A percentile compares a stretch with the other conserved stretches of the same genome.
Conservation (phyloP, 2,329 filamentous ascomycete species). For the Pseudohalonectria lignicola region DNA sequence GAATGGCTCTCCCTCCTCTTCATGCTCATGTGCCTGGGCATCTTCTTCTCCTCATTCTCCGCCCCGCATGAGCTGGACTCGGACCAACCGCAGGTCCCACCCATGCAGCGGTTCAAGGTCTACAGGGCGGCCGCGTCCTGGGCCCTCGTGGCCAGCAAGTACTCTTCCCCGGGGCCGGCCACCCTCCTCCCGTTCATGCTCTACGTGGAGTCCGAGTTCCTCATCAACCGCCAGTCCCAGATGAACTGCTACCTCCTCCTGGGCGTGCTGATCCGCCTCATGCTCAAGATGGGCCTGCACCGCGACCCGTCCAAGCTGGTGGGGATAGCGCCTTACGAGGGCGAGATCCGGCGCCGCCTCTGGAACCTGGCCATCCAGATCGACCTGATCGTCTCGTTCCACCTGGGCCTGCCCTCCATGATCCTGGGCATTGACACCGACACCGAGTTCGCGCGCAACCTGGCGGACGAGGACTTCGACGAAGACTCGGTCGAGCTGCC, state of each 20-base stretch:
- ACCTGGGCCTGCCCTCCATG: slow-evolving; percentile 58
- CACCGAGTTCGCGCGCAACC: slow-evolving; percentile 47
- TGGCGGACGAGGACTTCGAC: slow-evolving; percentile 55
- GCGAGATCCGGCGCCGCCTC: slow-evolving; percentile 40
- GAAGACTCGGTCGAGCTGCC: slow-evolving; percentile 44
- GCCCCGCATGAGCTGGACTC: slow-evolving; percentile 30
- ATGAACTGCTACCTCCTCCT: slow-evolving; percentile 43
- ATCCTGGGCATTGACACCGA: slow-evolving; percentile 53
- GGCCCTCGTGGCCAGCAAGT: slow-evolving; percentile 38
- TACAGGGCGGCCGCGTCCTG: slow-evolving; percentile 40
- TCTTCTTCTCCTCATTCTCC: slow-evolving; percentile 31
- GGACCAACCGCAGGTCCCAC: slow-evolving; percentile 28
- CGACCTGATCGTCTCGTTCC: slow-evolving; percentile 54
- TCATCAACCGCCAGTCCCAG: slow-evolving; percentile 37
- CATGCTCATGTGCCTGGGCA: slow-evolving; percentile 13
- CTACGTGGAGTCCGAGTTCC: slow-evolving; percentile 41
- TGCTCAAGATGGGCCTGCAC: slow-evolving; percentile 48
- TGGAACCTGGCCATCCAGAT: slow-evolving; percentile 47
- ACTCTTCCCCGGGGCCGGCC: slow-evolving; percentile 33
- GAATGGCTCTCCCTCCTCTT: slow-evolving; percentile 20
- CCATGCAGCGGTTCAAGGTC: slow-evolving; percentile 31
- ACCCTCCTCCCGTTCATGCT: slow-evolving; percentile 40
- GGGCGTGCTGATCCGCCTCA: slow-evolving; percentile 37
- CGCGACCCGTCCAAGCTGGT: slow-evolving; percentile 41
- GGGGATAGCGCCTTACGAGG: slow-evolving; percentile 37